Evolutionary conservation across 2,329 filamentous ascomycete species (phyloP).

Genomic region (Helotiales sp.): DNA sequence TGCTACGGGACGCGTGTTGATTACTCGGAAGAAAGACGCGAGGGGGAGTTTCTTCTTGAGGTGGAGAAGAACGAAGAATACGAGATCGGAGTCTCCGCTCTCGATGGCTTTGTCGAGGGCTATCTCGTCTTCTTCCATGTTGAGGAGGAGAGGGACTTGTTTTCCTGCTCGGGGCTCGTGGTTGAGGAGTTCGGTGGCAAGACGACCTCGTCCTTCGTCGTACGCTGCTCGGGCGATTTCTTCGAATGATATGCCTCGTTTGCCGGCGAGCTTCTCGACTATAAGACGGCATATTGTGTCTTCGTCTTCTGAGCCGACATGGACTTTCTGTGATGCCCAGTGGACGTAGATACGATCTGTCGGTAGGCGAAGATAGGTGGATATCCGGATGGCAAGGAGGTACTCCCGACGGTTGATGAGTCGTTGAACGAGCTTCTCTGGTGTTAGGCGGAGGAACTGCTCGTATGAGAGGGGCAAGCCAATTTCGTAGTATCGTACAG

Average conservation of each 20-base stretch:
- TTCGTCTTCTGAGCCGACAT: conserved; percentile 80
- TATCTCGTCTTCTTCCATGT: conserved; percentile 93
- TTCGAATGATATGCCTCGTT: conserved; percentile 93
- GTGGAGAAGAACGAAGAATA: conserved; percentile 85
- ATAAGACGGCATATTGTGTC: conserved; percentile 84
- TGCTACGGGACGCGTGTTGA: conserved; percentile 82
- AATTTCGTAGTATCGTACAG: conserved; percentile 86
- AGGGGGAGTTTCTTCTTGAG: conserved; percentile 88
- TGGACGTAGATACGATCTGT: conserved; percentile 92
- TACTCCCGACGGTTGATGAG: conserved; percentile 90
- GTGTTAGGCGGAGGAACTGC: conserved; percentile 87
- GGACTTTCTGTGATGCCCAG: conserved; percentile 95
- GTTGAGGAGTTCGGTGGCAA: conserved; percentile 89
- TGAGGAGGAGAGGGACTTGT: conserved; percentile 88
- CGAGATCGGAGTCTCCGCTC: conserved; percentile 89
- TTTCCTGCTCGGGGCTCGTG: conserved; percentile 94
- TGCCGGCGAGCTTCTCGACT: conserved; percentile 82
- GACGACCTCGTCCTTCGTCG: conserved; percentile 84
- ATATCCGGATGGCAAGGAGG: conserved; percentile 83
- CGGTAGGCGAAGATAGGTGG: conserved; percentile 81
- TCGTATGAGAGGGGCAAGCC: conserved; percentile 90
- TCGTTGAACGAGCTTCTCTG: conserved; percentile 82
- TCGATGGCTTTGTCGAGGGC: conserved; percentile 96
- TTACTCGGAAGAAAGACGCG: conserved; percentile 87
- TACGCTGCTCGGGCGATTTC: conserved; percentile 90